These are phyloP conservation scores for Sphaerulina vaccinii DNA, from an alignment of 2,329 filamentous ascomycete genomes.

Conservation along the genomic window DNA sequence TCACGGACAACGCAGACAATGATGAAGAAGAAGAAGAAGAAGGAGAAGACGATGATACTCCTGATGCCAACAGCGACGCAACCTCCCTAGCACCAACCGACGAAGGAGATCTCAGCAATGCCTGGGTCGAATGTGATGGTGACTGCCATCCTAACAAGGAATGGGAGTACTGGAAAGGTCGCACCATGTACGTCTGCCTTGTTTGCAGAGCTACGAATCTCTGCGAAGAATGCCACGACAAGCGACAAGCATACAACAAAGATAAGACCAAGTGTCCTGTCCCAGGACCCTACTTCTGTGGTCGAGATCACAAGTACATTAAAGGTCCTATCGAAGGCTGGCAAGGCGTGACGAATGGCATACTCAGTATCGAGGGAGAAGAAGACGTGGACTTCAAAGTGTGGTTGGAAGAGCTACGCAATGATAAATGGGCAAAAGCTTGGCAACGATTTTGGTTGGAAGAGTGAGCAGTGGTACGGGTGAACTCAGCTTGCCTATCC, in stretches of 20 bases:
- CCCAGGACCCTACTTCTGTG: conserved; percentile 1
- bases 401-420: conserved; percentile 9
- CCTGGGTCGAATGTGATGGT: conserved; percentile 4
- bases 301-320: conserved; percentile 4
- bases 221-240: conserved; percentile 2
- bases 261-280: neutral
- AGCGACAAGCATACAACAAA: conserved; percentile 3
- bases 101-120: neutral
- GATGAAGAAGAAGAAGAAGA: neutral
- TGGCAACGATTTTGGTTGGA: conserved; percentile 12
- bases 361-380: conserved; percentile 8
- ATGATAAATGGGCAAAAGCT: conserved; percentile 9
- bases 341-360: conserved; percentile 5
- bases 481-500: too few relatives aligned
- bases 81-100: neutral
- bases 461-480: too few relatives aligned
- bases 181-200: conserved; percentile 5
- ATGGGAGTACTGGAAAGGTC: conserved; percentile 7
- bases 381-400: conserved; percentile 4
- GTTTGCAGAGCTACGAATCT: neutral
- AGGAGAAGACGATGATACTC: neutral
- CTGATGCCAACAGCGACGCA: neutral
- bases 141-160: neutral
- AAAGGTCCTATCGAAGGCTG: conserved; percentile 2
- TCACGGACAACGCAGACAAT: neutral